phyloP scores from a whole-genome alignment of 129 eudicot species.

The Flaveria brownii region DNA sequence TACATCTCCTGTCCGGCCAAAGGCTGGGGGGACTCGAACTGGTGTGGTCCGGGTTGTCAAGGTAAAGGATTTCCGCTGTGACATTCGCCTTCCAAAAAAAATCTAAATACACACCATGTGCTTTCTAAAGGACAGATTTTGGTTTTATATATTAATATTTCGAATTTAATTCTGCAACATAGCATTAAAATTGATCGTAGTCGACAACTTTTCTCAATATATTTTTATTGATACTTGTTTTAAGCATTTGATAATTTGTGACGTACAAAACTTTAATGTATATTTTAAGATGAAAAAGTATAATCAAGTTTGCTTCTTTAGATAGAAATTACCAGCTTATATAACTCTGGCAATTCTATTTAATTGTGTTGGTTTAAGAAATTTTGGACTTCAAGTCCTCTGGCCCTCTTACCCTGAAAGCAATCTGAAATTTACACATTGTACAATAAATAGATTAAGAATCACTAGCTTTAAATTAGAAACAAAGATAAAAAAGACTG shows the following conservation, averaged over 20 bases:
- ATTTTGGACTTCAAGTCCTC: slow-evolving; percentile 20
- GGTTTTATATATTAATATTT: background rate
- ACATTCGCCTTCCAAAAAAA: too few species aligned
- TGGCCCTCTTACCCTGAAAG: background rate
- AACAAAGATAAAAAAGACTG: slow-evolving; percentile 4
- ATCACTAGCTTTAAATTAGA: background rate
- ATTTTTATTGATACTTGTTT: background rate
- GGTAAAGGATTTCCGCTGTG: too few species aligned
- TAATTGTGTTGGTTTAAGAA: background rate
- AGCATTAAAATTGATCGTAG: background rate
- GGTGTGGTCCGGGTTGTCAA: too few species aligned
- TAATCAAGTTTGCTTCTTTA: background rate
- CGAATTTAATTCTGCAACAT: background rate
- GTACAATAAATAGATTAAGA: background rate
- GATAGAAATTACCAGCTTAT: background rate
- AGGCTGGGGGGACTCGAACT: too few species aligned
- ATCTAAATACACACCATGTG: background rate
- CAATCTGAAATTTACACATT: slow-evolving; percentile 15
- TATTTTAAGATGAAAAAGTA: background rate
- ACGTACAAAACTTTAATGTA: background rate
- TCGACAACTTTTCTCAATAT: slow-evolving; percentile 7
- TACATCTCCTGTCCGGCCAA: too few species aligned
- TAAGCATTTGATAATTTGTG: slow-evolving; percentile 1
- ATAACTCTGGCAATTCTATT: background rate
- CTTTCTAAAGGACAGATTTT: background rate